Percentiles rank a stretch among this genome's conserved stretches.
These are phyloP conservation scores for Globisporangium orthogonon DNA, from an alignment of 352 stramenopile species.

Conservation along the genomic window DNA sequence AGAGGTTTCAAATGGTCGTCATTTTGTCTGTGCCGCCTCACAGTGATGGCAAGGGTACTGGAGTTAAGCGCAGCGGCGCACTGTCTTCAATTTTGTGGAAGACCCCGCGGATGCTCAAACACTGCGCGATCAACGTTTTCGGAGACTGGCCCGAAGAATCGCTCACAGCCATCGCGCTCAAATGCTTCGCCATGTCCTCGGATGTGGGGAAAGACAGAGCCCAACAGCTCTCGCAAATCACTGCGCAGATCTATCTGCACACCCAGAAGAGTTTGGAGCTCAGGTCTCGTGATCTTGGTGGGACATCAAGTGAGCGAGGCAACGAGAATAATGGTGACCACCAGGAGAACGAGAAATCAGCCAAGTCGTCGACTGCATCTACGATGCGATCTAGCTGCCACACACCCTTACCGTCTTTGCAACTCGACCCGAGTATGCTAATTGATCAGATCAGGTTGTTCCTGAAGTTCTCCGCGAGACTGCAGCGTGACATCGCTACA, in stretches of 20 bases:
- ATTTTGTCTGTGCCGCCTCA: slow-evolving; percentile 17
- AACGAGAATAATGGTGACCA: background rate
- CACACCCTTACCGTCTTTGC: slow-evolving; percentile 10
- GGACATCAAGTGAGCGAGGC: background rate
- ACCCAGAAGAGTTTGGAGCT: slow-evolving; percentile 13
- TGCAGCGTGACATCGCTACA: slow-evolving; percentile 22
- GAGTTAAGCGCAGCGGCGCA: too few species aligned
- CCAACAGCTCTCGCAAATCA: slow-evolving; percentile 28
- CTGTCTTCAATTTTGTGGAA: slow-evolving; percentile 25
- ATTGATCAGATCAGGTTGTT: slow-evolving; percentile 53
- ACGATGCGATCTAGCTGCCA: background rate
- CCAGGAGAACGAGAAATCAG: background rate
- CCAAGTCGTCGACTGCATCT: background rate
- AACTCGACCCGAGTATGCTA: slow-evolving; percentile 40
- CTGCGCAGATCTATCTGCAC: slow-evolving; percentile 32
- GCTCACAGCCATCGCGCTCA: slow-evolving; percentile 36
- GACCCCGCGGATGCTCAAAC: slow-evolving; percentile 37
- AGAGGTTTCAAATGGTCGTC: slow-evolving; percentile 50
- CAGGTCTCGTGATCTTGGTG: background rate
- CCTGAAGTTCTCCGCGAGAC: slow-evolving; percentile 16
- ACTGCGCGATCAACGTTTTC: slow-evolving; percentile 31
- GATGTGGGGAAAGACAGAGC: slow-evolving; percentile 20
- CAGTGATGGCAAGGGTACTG: background rate
- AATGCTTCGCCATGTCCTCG: slow-evolving; percentile 19
- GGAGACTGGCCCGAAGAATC: slow-evolving; percentile 37